Base-by-base conservation (phyloP, 1,284 basidiomycete species). In the Exsudoporus floridanus region DNA sequence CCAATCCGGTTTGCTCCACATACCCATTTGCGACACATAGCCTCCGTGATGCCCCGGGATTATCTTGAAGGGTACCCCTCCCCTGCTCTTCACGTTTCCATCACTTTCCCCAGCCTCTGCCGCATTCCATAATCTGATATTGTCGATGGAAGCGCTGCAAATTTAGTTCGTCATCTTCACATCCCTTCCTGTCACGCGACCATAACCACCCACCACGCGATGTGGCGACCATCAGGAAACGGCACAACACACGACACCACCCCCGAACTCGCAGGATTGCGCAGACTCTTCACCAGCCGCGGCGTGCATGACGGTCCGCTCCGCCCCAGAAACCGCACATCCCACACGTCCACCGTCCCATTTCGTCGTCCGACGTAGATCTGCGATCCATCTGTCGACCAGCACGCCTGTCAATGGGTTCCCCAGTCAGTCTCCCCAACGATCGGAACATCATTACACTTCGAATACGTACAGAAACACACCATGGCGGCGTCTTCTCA, bases 21-120 rank as follows among this genome's bases (percentile, higher is more conserved):
- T 71, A 95, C 93, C 70, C 82, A 97, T 90, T 61, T 90, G 88
- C 5, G 93, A 96, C 16, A 98, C 82, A 55, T 87, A 90, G 2
- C 94, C 95, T 28, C 95, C 94, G 72, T 98, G 93, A 73, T 98
- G 95, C 0, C 96, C 96, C 5, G 94, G 90, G 35, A 99, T 92
- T 57, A 98, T 97, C 72, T 94, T 94, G 79, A 98, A 98, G 58
- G 89, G 89, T 18, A 87, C 85, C 8, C 85, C 81, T 59, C 82
- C 80, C 67, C 78, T 84, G 50, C 75, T 73, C 63, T 78, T 82
- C 36, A 79, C 78, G 48, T 64, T 77, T 8, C 76, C 77, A 63
- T 90, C 88, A 8, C 77, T 72, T 63, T 91, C 84, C 47, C 81
- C 82, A 39, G 83, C 82, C 59, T 93, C 89, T 19, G 83, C 81